Evolutionary conservation across 1,139 yeast species (phyloP), one percentile per base, ranked within the genome.

Genomic region (Hyphopichia fennica): DNA sequence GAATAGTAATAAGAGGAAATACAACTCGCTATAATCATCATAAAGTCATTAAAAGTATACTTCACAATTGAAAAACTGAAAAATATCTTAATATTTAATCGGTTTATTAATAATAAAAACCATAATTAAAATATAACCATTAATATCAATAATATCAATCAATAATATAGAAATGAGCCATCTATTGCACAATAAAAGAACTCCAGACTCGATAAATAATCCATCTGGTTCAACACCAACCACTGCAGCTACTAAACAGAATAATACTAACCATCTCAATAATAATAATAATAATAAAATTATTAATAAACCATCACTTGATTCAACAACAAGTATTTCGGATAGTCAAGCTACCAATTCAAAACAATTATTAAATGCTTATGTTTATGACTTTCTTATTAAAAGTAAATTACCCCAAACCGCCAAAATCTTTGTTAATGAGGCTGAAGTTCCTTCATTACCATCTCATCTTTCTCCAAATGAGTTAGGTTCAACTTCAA

Each of bases 361-460:
- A 6, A 79, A 81, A 56, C 90, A 85, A 59, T 66, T 87, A 39
- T 69, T 91, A 48, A 87, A 90, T 57, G 88, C 91, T 15, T 90
- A 89, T 62, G 84, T 91, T 34, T 87, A 88, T 59, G 97, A 91
- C 64, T 91, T 89, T 56, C 70, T 91, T 46, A 64, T 86, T 54
- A 90, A 90, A 62, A 82, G 87, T 43, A 77, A 87, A 35, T 72
- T 88, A 41, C 75, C 79, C 10, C 82, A 82, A 44, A 81, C 95
- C 1, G 96, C 96, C 2, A 72, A 74, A 43, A 76, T 78, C 22
- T 88, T 90, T 59, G 80, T 78, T 49, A 77, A 76, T 48, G 96
- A 90, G 60, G 90, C 91, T 0, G 88, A 82, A 40, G 58, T 75
- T 5, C 78, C 79, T 7, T 53, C 61, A 22, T 45, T 51, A 35